These are phyloP conservation scores for Stemphylium vesicarium DNA, from an alignment of 2,329 filamentous ascomycete genomes.

Conservation along the genomic window DNA sequence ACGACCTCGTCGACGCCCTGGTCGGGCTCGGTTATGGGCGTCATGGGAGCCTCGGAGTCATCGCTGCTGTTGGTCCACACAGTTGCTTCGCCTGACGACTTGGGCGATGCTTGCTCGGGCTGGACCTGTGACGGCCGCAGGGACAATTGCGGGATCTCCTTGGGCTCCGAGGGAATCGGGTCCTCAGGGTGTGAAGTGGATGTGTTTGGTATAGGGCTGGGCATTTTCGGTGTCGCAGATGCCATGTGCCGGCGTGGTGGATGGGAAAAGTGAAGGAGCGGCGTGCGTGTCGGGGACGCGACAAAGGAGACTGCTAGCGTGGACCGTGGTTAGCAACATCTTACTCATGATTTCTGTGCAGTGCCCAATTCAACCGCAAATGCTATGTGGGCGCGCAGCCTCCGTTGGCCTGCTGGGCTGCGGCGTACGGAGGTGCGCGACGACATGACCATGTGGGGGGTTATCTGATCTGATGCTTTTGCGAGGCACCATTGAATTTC, in stretches of 20 bases:
- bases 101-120: slow-evolving; percentile 46
- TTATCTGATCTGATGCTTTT: slow-evolving; percentile 24
- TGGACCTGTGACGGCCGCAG: slow-evolving; percentile 19
- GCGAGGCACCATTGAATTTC: slow-evolving; percentile 15
- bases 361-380: background rate
- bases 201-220: slow-evolving; percentile 47
- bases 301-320: slow-evolving; percentile 29
- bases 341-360: slow-evolving; percentile 10
- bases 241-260: slow-evolving; percentile 30
- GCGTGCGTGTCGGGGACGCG: slow-evolving; percentile 22
- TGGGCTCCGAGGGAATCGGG: slow-evolving; percentile 54
- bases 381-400: background rate
- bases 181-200: slow-evolving; percentile 55
- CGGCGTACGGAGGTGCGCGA: slow-evolving; percentile 5
- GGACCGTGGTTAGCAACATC: slow-evolving; percentile 38
- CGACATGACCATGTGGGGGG: slow-evolving; percentile 6
- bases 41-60: slow-evolving; percentile 52
- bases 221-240: slow-evolving; percentile 27
- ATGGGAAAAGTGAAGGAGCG: slow-evolving; percentile 13
- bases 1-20: slow-evolving; percentile 51
- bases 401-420: slow-evolving; percentile 5
- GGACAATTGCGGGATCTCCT: slow-evolving; percentile 40
- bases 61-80: slow-evolving; percentile 52
- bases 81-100: slow-evolving; percentile 51
- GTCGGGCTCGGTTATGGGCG: slow-evolving; percentile 53